Percentiles rank a stretch among this genome's conserved stretches.
phyloP scores from a whole-genome alignment of 1,139 yeast genomes.

The Arxiozyma bovina region DNA sequence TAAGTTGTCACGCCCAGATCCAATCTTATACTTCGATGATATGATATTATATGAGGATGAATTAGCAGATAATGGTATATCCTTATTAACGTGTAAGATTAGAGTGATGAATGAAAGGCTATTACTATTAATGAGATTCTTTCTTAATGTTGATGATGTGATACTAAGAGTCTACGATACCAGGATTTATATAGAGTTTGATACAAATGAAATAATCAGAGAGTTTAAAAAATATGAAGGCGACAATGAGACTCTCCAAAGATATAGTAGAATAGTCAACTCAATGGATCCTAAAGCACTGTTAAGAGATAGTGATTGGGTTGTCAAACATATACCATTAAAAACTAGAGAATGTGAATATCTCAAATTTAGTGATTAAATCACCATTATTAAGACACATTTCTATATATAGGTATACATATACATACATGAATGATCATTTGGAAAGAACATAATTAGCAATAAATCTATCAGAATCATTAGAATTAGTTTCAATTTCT shows the following conservation, averaged over 20 bases:
- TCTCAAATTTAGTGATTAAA: constrained; percentile 11
- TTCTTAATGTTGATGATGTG: constrained; percentile 83
- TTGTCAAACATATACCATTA: constrained; percentile 50
- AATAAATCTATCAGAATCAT: constrained; percentile 31
- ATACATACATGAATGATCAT: neutral
- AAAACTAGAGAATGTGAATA: constrained; percentile 29
- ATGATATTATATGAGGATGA: constrained; percentile 88
- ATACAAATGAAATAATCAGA: constrained; percentile 52
- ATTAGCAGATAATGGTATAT: constrained; percentile 89
- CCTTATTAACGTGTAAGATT: constrained; percentile 65
- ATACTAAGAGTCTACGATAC: constrained; percentile 77
- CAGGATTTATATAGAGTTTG: constrained; percentile 72
- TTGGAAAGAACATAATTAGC: constrained; percentile 19
- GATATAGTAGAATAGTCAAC: constrained; percentile 25
- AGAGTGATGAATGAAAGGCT: constrained; percentile 84
- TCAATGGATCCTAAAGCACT: constrained; percentile 64
- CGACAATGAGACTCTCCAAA: constrained; percentile 48
- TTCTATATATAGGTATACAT: constrained; percentile 2
- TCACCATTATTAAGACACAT: neutral
- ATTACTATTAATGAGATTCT: constrained; percentile 64
- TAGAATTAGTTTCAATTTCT: constrained; percentile 28
- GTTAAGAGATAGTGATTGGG: constrained; percentile 80
- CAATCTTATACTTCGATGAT: constrained; percentile 83
- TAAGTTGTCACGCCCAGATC: constrained; percentile 65
- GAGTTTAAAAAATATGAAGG: constrained; percentile 74